A percentile compares a stretch with the other conserved stretches of the same genome.
phyloP scores from a whole-genome alignment of 2,329 filamentous ascomycete genomes.

The Bipolaris gigantea region DNA sequence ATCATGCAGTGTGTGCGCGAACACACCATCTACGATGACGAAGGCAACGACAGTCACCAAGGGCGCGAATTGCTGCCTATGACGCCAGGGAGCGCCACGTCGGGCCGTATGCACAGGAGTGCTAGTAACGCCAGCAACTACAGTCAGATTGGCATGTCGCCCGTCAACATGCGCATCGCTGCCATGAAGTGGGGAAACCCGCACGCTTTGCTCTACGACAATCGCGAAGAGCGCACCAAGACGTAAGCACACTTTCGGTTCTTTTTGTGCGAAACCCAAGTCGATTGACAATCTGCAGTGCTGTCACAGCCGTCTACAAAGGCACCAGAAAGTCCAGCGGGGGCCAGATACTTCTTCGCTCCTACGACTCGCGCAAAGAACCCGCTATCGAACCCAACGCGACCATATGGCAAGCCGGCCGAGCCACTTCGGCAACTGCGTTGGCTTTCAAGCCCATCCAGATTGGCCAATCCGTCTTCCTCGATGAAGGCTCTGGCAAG shows the following conservation, averaged over 20 bases:
- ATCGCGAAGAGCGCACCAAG: slow-evolving; percentile 81
- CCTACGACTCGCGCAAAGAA: slow-evolving; percentile 93
- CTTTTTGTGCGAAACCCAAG: neutral
- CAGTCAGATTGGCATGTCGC: slow-evolving; percentile 73
- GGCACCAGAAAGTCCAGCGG: slow-evolving; percentile 69
- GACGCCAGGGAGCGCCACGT: slow-evolving; percentile 38
- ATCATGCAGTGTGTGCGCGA: slow-evolving; percentile 87
- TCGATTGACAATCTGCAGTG: slow-evolving; percentile 56
- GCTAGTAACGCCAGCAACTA: slow-evolving; percentile 79
- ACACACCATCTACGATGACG: slow-evolving; percentile 72
- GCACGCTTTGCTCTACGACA: slow-evolving; percentile 85
- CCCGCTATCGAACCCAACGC: slow-evolving; percentile 89
- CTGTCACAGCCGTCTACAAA: slow-evolving; percentile 87
- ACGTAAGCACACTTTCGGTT: slow-evolving; percentile 64
- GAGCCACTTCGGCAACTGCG: slow-evolving; percentile 88
- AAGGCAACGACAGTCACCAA: slow-evolving; percentile 73
- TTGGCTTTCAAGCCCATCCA: slow-evolving; percentile 95
- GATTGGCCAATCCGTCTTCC: slow-evolving; percentile 89
- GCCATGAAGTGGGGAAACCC: slow-evolving; percentile 72
- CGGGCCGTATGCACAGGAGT: slow-evolving; percentile 56
- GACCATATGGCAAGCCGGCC: slow-evolving; percentile 94
- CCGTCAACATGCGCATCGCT: slow-evolving; percentile 54
- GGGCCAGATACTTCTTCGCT: slow-evolving; percentile 75
- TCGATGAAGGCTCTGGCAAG: slow-evolving; percentile 87
- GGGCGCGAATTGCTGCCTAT: slow-evolving; percentile 46